A percentile compares a stretch with the other conserved stretches of the same genome.
phyloP scores from a whole-genome alignment of 1,284 basidiomycete species.

The Sanghuangporus sanghuang region DNA sequence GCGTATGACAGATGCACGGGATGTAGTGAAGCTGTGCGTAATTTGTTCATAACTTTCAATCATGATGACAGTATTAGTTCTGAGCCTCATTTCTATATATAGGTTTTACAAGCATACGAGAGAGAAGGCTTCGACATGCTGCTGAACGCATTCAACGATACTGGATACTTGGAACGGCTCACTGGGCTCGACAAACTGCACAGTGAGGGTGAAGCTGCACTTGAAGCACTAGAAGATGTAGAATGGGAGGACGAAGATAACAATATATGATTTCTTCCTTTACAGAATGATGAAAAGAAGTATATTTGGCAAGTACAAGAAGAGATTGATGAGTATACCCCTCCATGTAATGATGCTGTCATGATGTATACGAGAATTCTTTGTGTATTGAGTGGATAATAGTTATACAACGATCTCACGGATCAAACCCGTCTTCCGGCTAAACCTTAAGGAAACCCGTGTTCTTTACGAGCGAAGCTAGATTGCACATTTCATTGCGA shows the following conservation, averaged over 20 bases:
- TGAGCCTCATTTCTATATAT: not conserved
- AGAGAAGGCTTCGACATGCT: slow-evolving; percentile 76
- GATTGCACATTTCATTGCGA: no score
- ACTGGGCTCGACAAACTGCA: slow-evolving; percentile 86
- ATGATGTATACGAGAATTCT: no score
- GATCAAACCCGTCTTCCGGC: no score
- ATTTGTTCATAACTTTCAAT: not conserved
- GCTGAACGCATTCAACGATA: slow-evolving; percentile 79
- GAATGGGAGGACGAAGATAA: slow-evolving; percentile 46
- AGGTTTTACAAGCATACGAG: slow-evolving; percentile 79
- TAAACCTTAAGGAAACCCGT: no score
- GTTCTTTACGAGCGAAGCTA: no score
- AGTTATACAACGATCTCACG: no score
- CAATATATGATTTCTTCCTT: slow-evolving; percentile 1
- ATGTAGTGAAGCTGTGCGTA: slow-evolving; percentile 72
- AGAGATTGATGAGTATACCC: not conserved
- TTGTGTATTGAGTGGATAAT: no score
- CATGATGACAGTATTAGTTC: not conserved
- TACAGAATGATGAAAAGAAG: not conserved
- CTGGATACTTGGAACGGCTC: slow-evolving; percentile 73
- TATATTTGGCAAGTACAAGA: not conserved
- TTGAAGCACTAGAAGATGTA: slow-evolving; percentile 77
- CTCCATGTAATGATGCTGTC: no score
- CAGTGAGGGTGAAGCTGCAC: slow-evolving; percentile 69
- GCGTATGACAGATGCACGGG: slow-evolving; percentile 90